Conservation (phyloP, 2,329 filamentous ascomycete genomes). For the Colletotrichum scovillei region DNA sequence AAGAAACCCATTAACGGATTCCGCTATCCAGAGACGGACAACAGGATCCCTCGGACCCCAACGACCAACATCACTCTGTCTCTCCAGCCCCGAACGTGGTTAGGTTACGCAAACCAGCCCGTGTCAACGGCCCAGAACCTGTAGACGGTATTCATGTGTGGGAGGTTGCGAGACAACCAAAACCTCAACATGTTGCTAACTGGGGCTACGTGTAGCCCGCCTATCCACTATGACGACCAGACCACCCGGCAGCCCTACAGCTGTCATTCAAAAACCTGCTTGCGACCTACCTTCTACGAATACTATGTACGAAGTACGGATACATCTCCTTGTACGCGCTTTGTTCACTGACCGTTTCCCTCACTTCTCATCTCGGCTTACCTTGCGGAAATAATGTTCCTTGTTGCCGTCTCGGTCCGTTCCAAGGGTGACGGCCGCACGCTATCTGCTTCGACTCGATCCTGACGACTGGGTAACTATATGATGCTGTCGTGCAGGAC, state of each 20-base stretch:
- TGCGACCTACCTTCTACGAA: not conserved
- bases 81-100: not conserved
- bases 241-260: constrained; percentile 18
- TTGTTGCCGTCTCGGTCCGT: not conserved
- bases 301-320: not conserved
- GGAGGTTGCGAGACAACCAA: not conserved
- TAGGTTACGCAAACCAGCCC: not conserved
- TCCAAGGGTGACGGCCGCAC: not conserved
- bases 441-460: not conserved
- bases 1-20: not conserved
- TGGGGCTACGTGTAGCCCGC: constrained; percentile 21
- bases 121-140: not conserved
- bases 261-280: constrained; percentile 18
- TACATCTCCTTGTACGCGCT: not conserved
- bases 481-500: constrained; percentile 28
- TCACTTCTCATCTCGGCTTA: not conserved
- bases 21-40: not conserved
- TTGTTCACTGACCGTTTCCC: not conserved
- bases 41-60: not conserved
- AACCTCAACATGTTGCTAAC: not conserved
- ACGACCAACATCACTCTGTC: not conserved
- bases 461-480: not conserved
- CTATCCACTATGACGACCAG: constrained; percentile 30
- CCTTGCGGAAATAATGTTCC: not conserved
- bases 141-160: not conserved